phyloP scores from a whole-genome alignment of 2,329 filamentous ascomycete species.

The Cytospora piceicola region DNA sequence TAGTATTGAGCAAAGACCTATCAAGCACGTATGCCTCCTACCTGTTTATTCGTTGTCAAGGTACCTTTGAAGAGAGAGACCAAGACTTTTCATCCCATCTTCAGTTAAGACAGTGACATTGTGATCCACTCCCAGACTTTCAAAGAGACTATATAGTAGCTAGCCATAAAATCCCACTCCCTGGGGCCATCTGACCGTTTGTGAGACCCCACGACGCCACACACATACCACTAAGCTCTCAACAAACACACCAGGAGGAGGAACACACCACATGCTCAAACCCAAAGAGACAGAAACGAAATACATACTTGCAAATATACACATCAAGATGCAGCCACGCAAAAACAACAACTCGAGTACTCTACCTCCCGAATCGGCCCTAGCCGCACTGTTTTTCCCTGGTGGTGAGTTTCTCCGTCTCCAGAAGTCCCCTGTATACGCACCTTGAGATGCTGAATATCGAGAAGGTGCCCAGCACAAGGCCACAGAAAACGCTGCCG shows the following conservation, averaged over 20 bases:
- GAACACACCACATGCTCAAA: too few species aligned
- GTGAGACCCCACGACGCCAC: neutral
- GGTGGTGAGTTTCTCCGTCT: neutral
- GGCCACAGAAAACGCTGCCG: neutral
- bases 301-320: neutral
- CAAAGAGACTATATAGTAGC: neutral
- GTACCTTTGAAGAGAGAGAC: too few species aligned
- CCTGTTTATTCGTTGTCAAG: too few species aligned
- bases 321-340: neutral
- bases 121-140: neutral
- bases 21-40: too few species aligned
- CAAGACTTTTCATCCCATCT: neutral
- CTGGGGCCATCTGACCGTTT: neutral
- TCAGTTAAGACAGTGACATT: neutral
- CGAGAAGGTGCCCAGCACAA: slow-evolving; percentile 2
- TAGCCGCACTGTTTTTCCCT: slow-evolving; percentile 7
- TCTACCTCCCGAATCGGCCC: slow-evolving; percentile 2
- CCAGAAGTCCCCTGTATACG: too few species aligned
- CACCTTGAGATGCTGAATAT: neutral
- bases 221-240: neutral
- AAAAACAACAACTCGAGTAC: neutral
- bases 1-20: too few species aligned
- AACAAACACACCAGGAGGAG: neutral
- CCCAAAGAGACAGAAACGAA: too few species aligned
- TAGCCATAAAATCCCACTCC: neutral